Conservation (phyloP, 2,329 filamentous ascomycete genomes). For the Claviceps spartinae region DNA sequence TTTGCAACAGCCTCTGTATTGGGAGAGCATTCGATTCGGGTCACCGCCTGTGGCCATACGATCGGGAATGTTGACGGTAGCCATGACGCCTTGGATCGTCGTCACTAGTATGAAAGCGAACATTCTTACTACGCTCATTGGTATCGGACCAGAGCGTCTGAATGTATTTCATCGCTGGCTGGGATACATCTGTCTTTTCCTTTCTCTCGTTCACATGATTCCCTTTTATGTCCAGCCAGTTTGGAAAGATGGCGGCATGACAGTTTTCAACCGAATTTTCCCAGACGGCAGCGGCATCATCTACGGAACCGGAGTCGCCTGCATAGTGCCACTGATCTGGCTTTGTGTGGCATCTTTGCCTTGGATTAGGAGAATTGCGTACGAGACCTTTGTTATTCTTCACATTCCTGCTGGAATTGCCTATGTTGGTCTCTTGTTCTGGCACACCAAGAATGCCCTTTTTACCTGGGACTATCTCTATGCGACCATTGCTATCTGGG, state of each 20-base stretch:
- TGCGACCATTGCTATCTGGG: slow-evolving; percentile 67
- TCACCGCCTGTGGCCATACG: slow-evolving; percentile 81
- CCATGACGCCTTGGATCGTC: slow-evolving; percentile 86
- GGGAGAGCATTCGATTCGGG: slow-evolving; percentile 71
- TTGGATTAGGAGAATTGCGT: slow-evolving; percentile 60
- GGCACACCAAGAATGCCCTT: slow-evolving; percentile 89
- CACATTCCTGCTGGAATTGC: slow-evolving; percentile 72
- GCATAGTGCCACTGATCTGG: slow-evolving; percentile 66
- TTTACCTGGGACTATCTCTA: slow-evolving; percentile 84
- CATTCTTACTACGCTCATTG: slow-evolving; percentile 67
- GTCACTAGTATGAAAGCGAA: slow-evolving; percentile 87
- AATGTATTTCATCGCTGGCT: slow-evolving; percentile 92
- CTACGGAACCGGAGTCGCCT: slow-evolving; percentile 77
- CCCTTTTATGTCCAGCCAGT: slow-evolving; percentile 86
- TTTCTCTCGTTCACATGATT: slow-evolving; percentile 71
- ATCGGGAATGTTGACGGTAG: slow-evolving; percentile 81
- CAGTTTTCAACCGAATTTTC: slow-evolving; percentile 58
- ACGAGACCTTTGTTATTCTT: slow-evolving; percentile 72
- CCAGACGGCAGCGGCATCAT: slow-evolving; percentile 50
- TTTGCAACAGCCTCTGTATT: slow-evolving; percentile 78
- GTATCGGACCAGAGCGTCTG: slow-evolving; percentile 80
- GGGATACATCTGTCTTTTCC: slow-evolving; percentile 70
- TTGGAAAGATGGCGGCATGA: slow-evolving; percentile 64
- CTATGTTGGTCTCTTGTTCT: slow-evolving; percentile 78
- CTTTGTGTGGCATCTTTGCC: slow-evolving; percentile 78